Base-by-base conservation (phyloP, 805 yeast species). In the Lipomyces starkeyi region DNA sequence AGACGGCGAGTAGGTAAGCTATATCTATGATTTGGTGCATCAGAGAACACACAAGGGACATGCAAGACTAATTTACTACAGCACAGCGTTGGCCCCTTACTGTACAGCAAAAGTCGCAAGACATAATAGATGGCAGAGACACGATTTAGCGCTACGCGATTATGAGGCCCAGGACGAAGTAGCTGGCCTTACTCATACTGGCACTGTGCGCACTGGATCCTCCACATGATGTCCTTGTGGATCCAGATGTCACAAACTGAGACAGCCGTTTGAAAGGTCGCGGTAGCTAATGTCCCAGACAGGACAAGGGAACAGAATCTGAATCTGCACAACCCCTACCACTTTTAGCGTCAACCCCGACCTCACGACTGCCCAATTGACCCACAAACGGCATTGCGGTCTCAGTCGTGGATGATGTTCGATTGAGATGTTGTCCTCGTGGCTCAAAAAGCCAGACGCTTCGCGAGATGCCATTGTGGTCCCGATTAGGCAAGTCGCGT, bases 401-500 rank as follows among this genome's bases (percentile, higher is more conserved):
- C 49, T 43, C 11, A 43, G 49, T 43, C 49, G 14, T 43, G 22
- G 22, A 9, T 13, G 6, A 14, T 43, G 0, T 17, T 17, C 49
- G 20, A 6, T 43, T 35, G 17, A 14, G 17, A 17, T 14, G 20
- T 17, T n/a, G 49, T n/a, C 49, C 49, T 17, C 49, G 49, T 43
- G 49, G 49, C 20, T 2, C 49, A 17, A n/a, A n/a, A 37, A 17
- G 2, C 9, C 20, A 6, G 22, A 17, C 49, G 9, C 49, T 43
- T n/a, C 20, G 4, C 3, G 22, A 17, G 22, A 43, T 17, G 22
- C 49, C 49, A 43, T 43, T 43, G 49, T n/a, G 3, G 8, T 8
- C 49, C 49, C 49, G 49, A 43, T 43, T 43, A n/a, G 49, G 49
- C 49, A 43, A 43, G 49, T 43, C 49, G 22, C 49, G 20, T 43